Base-by-base conservation (phyloP, 345 rosid genomes). In the Salix udensis region DNA sequence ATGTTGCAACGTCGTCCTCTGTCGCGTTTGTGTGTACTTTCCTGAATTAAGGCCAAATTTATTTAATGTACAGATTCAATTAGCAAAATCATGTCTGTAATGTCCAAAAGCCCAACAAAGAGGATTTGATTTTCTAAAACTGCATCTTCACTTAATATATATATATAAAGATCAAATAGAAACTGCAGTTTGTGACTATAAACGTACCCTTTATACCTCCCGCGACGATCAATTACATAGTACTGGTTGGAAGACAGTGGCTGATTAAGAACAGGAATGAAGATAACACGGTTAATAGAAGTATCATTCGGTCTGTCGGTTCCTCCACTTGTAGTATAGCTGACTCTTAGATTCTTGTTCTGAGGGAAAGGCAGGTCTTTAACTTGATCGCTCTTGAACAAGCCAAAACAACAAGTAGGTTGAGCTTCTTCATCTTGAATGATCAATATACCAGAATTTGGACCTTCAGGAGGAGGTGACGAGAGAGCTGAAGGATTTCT, bases 371-470 rank as follows among this genome's bases (percentile, higher is more conserved):
- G 94, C 6, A 87, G 31, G 64, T 24, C 46, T 42, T 7, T 55
- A 15, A 55, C 10, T 7, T n/a, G 10, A n/a, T n/a, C 4, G 10
- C 10, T 42, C 80, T 21, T 74, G 74, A 30, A 84, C 87, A 37
- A 52, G 52, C 92, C 94, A 46, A 87, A 88, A 67, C 86, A 90
- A 62, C 85, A 82, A 13, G 76, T 81, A 6, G 86, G 80, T 68
- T 84, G 82, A 6, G 90, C 81, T 77, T 89, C 91, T 73, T 91
- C 90, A 7, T 89, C 94, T 76, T 76, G 85, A 65, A 91, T 86
- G 23, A 88, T 89, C 60, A 91, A 44, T 40, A 86, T 74, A 4
- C 94, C 96, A 1, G 89, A 87, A 76, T 84, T 86, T 10, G 92
- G 90, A 75, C 89, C 96, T 48, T 85, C 89, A 2, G 90, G 75